Evolutionary conservation across 2,329 filamentous ascomycete genomes (phyloP), one percentile per base, ranked within the genome.

Genomic region (Colletotrichum musae): DNA sequence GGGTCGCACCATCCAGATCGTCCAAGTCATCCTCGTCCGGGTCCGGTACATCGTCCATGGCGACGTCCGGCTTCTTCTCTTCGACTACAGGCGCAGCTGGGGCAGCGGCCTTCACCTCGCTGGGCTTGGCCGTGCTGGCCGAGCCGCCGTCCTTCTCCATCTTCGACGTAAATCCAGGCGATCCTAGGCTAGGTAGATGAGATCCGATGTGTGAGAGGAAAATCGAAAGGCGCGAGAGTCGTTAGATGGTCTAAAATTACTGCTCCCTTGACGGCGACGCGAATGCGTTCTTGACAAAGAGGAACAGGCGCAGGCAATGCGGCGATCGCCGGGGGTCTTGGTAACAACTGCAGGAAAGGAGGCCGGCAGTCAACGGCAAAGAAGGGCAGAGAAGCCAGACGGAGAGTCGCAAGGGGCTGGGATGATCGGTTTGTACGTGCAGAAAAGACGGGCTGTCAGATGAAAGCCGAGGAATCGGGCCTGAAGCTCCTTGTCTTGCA

Each of bases 11-110:
- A 81, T 99, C 96, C 52, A 99, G 85, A 76, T 98, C 96, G 76
- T 98, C 93, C 21, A 96, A 84, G 74, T 96, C 93, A 80, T 96
- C 96, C 80, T 97, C 95, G 73, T 98, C 95, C 6, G 95, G 95
- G 76, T 98, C 95, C 21, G 94, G 92, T 16, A 92, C 90, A 73
- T 92, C 88, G 24, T 87, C 88, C 24, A 79, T 74, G 16, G 77
- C 73, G 9, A 72, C 70, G 12, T 72, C 72, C n/a, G 72, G 74
- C 41, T 71, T 71, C 59, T 76, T 78, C 32, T 71, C 50, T 64
- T 71, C 74, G 32, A 71, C 60, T 36, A 72, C 39, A 53, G 73
- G 54, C 26, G 68, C 67, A 26, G 18, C 36, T 56, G 73, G 56
- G 18, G 68, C 67, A 26, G 24, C 53, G 50, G 24, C 68, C 50